Percentiles rank a stretch among this genome's conserved stretches.
These are phyloP conservation scores for Elongisporangium prolatum DNA, from an alignment of 352 stramenopile genomes.

Conservation along the genomic window DNA sequence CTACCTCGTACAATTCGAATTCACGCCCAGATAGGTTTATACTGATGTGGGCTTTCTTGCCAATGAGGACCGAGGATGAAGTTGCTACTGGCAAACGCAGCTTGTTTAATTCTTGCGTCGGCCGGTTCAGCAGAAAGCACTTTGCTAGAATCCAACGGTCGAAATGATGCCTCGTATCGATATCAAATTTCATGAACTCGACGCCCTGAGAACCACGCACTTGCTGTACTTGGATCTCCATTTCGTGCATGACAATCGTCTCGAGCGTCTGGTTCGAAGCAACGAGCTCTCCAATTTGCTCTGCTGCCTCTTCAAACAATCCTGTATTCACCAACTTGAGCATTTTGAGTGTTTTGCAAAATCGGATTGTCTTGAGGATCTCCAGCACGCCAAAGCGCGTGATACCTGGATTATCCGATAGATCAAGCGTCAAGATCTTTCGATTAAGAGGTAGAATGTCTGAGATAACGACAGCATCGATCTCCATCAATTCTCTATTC, in stretches of 20 bases:
- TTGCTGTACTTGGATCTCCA: conserved; percentile 37
- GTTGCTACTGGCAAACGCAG: conserved; percentile 26
- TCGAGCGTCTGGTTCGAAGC: conserved; percentile 50
- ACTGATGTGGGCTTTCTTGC: conserved; percentile 23
- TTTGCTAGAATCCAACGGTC: conserved; percentile 69
- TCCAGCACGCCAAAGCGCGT: conserved; percentile 47
- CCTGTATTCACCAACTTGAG: conserved; percentile 54
- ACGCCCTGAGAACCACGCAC: conserved; percentile 32
- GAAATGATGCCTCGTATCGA: conserved; percentile 34
- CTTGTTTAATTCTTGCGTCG: conserved; percentile 53
- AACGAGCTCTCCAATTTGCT: conserved; percentile 53
- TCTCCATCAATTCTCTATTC: conserved; percentile 29
- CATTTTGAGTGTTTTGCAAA: conserved; percentile 46
- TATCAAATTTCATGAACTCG: conserved; percentile 22
- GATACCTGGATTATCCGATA: conserved; percentile 51
- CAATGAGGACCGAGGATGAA: conserved; percentile 5
- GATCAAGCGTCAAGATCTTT: conserved; percentile 54
- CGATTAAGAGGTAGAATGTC: conserved; percentile 49
- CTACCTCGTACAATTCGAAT: conserved; percentile 51
- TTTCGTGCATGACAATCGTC: conserved; percentile 55
- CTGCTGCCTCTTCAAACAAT: conserved; percentile 49
- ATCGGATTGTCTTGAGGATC: conserved; percentile 44
- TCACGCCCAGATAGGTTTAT: conserved; percentile 45
- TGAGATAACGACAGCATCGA: conserved; percentile 62
- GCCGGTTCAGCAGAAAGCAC: conserved; percentile 57